Evolutionary conservation across 768 basidiomycete genomes (phyloP), one percentile per base, ranked within the genome.

Genomic region (Lentinula sp.): DNA sequence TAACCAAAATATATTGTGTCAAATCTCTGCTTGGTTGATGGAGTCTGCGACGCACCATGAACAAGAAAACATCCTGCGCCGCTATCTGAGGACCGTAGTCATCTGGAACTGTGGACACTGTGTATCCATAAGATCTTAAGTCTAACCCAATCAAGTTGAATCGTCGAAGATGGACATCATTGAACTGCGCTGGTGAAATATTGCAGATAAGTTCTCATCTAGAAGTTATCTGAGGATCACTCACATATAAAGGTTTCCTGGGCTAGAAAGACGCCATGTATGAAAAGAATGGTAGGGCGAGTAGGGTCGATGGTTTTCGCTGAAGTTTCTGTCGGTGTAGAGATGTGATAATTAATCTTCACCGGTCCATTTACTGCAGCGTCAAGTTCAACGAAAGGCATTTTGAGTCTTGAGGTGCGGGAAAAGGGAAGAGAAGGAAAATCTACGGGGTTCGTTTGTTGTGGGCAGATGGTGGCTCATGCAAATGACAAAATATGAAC

Each of bases 121-220:
- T 76, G 6, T 66, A 64, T 0, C 77, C 76, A 64, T 76, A 73
- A 41, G 67, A 62, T 36, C 75, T 63, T 28, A 69, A 63, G 56
- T 78, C 76, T 6, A 76, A 51, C 20, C 68, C 69, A 36, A 78
- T 61, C 6, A 76, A 67, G 58, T 78, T 78, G 66, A 74, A 77
- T 15, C 75, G 66, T 41, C 77, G 66, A n/a, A 78, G 53, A 32
- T 66, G 36, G 1, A 69, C 66, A 58, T 73, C 72, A 3, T 67
- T 61, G 55, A 73, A 77, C 63, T 75, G 74, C 5, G 64, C 76
- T 76, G 18, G 15, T 37, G 23, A 13, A 2, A 15, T 5, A 20
- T 6, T 16, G 20, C 20, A 23, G 10, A 23, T 42, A 6, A 55
- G 53, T 41, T 36, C 23, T 2, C 8, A 62, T 56, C 23, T 57